Evolutionary conservation across 352 stramenopile genomes (phyloP).

Genomic region (Phytophthora nicotianae): DNA sequence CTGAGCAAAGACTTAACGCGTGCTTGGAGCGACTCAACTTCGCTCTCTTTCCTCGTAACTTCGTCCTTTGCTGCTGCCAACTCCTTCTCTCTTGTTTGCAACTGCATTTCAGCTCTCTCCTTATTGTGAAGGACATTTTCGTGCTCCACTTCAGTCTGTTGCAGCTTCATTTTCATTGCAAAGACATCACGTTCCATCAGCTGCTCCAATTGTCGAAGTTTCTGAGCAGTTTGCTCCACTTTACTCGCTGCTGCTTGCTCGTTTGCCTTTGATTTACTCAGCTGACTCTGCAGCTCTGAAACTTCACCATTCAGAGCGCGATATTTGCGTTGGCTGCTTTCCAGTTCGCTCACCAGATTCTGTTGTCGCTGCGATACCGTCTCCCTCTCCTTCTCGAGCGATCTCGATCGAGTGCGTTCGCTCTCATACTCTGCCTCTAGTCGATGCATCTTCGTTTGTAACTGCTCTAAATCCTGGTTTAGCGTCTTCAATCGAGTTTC

Average conservation of each 20-base stretch:
- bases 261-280: slow-evolving; percentile 47
- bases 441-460: slow-evolving; percentile 30
- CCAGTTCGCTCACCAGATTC: slow-evolving; percentile 38
- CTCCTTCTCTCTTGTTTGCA: slow-evolving; percentile 43
- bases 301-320: slow-evolving; percentile 30
- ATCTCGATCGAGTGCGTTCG: slow-evolving; percentile 34
- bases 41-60: slow-evolving; percentile 17
- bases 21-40: slow-evolving; percentile 37
- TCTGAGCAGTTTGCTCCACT: slow-evolving; percentile 34
- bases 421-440: slow-evolving; percentile 35
- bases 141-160: slow-evolving; percentile 36
- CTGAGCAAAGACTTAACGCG: slow-evolving; percentile 41
- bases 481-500: slow-evolving; percentile 29
- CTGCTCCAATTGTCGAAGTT: slow-evolving; percentile 31
- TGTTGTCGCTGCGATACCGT: slow-evolving; percentile 32
- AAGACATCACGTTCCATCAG: slow-evolving; percentile 49
- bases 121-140: slow-evolving; percentile 29
- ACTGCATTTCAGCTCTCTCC: slow-evolving; percentile 36
- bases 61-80: slow-evolving; percentile 33
- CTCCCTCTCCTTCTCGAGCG: slow-evolving; percentile 45
- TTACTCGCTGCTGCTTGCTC: slow-evolving; percentile 47
- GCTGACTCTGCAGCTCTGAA: slow-evolving; percentile 37
- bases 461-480: slow-evolving; percentile 41
- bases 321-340: slow-evolving; percentile 31
- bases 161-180: slow-evolving; percentile 42